phyloP scores from a whole-genome alignment of 164 flowering plant genomes.

The Santalum album region DNA sequence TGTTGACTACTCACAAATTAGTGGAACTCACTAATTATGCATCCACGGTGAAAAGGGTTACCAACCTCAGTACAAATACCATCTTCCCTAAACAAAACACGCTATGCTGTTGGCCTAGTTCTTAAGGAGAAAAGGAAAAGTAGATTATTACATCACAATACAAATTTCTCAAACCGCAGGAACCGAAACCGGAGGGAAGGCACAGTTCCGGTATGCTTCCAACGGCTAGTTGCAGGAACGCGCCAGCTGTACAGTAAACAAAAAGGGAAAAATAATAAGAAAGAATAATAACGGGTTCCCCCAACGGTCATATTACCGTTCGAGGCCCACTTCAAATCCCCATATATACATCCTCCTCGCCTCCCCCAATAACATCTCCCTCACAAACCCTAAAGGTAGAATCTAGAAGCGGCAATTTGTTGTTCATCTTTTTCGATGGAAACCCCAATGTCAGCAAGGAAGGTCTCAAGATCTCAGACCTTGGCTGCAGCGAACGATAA shows the following conservation, averaged over 20 bases:
- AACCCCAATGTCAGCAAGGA: constrained; percentile 68
- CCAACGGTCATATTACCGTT: constrained; percentile 32
- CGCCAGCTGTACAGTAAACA: not conserved
- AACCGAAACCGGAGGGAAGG: too few species aligned
- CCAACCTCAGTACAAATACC: too few species aligned
- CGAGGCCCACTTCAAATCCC: not conserved
- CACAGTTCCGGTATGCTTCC: too few species aligned
- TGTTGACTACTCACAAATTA: too few species aligned
- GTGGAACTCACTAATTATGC: too few species aligned
- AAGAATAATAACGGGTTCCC: constrained; percentile 1
- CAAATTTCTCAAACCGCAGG: too few species aligned
- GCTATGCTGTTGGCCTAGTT: too few species aligned
- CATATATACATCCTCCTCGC: constrained; percentile 7
- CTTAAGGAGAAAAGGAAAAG: too few species aligned
- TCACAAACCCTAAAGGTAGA: not conserved
- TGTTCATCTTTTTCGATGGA: constrained; percentile 34
- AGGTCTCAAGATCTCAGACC: constrained; percentile 67
- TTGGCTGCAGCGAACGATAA: constrained; percentile 13
- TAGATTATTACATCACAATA: too few species aligned
- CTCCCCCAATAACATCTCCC: not conserved
- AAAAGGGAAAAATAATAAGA: not conserved
- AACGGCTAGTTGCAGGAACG: constrained; percentile 3
- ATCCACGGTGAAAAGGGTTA: too few species aligned
- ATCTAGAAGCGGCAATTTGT: not conserved
- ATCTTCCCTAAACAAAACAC: too few species aligned